phyloP scores from a whole-genome alignment of 2,329 filamentous ascomycete genomes.

The Didymella sp. region DNA sequence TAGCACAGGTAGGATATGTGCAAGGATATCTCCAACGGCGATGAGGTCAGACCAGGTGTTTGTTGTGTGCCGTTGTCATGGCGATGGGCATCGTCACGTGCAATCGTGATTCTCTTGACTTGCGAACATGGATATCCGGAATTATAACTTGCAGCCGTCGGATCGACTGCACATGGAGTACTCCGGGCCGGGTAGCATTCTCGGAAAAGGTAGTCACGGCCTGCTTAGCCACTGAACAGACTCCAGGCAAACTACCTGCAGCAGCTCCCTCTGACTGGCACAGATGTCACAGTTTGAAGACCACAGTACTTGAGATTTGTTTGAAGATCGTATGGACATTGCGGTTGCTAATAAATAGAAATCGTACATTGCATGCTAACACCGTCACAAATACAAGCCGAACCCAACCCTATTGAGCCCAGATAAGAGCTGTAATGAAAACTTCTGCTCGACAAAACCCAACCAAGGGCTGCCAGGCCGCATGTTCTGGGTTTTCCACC shows the following conservation, averaged over 20 bases:
- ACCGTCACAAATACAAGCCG: conserved; percentile 48
- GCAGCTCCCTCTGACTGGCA: too few relatives aligned
- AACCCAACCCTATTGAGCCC: conserved; percentile 39
- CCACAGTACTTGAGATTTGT: background rate
- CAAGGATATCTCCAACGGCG: conserved; percentile 11
- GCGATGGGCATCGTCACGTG: conserved; percentile 10
- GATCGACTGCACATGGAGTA: background rate
- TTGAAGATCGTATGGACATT: conserved; percentile 8
- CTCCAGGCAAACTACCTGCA: too few relatives aligned
- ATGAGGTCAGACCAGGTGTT: conserved; percentile 16
- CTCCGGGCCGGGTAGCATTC: background rate
- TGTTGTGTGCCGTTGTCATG: conserved; percentile 14
- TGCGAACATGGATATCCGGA: background rate
- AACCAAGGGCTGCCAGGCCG: conserved; percentile 26
- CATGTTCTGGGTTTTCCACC: conserved; percentile 31
- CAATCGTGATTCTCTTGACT: background rate
- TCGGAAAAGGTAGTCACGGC: background rate
- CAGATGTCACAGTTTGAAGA: background rate
- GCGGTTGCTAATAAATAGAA: conserved; percentile 29
- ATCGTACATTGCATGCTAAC: conserved; percentile 50
- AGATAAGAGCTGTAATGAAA: conserved; percentile 39
- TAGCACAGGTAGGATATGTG: background rate
- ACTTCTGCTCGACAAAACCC: conserved; percentile 30
- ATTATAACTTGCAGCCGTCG: background rate
- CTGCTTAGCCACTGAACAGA: background rate